Base-by-base conservation (phyloP, 148 eudicot species). In the Nepenthes gracilis region DNA sequence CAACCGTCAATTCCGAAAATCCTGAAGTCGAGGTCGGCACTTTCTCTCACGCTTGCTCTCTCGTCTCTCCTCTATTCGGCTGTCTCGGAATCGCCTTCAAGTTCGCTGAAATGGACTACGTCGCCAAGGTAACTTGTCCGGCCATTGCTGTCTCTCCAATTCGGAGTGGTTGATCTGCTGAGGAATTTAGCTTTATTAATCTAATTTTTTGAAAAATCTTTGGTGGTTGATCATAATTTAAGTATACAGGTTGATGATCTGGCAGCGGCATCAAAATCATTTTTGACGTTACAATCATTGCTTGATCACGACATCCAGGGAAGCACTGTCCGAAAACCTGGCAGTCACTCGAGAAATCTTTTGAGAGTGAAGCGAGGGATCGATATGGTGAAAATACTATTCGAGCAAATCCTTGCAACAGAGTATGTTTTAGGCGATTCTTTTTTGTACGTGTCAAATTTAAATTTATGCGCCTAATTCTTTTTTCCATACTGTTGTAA, bases 11-110 rank as follows among this genome's bases (percentile, higher is more conserved):
- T 64, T 64, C 82, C 35, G 68, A 70, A 57, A 74, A 72, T 2
- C 64, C 63, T 9, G 67, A 53, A 10, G 57, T 88, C 51, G 83
- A 80, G 36, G 66, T 88, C 36, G 83, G 79, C 58, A 79, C 84
- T 7, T 92, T 92, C 76, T 85, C 96, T 38, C 69, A 55, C 43
- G 97, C 97, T 49, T 88, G 96, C 59, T 72, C 90, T n/a, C 82
- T 85, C 23, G 93, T 92, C 55, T 88, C 97, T 36, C 97, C 97
- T 12, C 83, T 92, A 33, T 92, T 92, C 59, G 77, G 90, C 15
- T 92, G 88, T 63, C 83, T 92, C 15, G 97, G 97, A 15, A 80
- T 92, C 73, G 97, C 97, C 62, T 92, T 92, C 80, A 88, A 85
- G 74, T 92, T 92, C 64, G 97, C 97, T 6, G 97, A 88, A 62